Evolutionary conservation across 495 filamentous ascomycete genomes (phyloP).

Genomic region (Penicillium crystallinum): DNA sequence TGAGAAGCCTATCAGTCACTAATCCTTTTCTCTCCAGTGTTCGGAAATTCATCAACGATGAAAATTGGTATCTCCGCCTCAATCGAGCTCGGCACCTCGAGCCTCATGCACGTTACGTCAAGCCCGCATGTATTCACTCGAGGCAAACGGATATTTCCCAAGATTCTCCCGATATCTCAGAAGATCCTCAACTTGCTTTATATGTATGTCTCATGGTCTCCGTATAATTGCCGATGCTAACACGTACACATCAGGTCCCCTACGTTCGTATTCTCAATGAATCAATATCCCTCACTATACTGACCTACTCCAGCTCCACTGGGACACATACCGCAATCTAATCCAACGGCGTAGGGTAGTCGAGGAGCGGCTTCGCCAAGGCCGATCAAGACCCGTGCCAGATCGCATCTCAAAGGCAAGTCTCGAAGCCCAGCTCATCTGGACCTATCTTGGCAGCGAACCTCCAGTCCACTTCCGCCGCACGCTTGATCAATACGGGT

Average conservation of each 20-base stretch:
- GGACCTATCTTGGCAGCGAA: conserved; percentile 60
- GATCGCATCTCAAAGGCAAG: conserved; percentile 47
- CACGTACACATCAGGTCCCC: conserved; percentile 12
- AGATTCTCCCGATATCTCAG: conserved; percentile 12
- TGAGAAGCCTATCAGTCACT: background rate
- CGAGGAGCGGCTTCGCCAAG: conserved; percentile 48
- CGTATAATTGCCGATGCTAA: background rate
- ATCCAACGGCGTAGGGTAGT: conserved; percentile 56
- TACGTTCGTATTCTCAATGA: background rate
- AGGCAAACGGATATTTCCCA: conserved; percentile 27
- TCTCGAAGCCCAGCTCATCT: conserved; percentile 56
- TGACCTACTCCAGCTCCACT: conserved; percentile 52
- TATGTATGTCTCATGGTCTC: conserved; percentile 34
- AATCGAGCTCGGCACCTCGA: conserved; percentile 44
- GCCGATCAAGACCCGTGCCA: conserved; percentile 53
- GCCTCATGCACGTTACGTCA: conserved; percentile 42
- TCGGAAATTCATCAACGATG: conserved; percentile 43
- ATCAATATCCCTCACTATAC: background rate
- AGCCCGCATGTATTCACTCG: conserved; percentile 34
- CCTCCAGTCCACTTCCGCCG: conserved; percentile 59
- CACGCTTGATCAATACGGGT: conserved; percentile 63
- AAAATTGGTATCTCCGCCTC: conserved; percentile 43
- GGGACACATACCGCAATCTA: conserved; percentile 59
- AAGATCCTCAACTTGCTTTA: conserved; percentile 34
- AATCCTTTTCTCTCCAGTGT: conserved; percentile 29